Base-by-base conservation (phyloP, 495 filamentous ascomycete genomes). In the Chaetomidium leptoderma region DNA sequence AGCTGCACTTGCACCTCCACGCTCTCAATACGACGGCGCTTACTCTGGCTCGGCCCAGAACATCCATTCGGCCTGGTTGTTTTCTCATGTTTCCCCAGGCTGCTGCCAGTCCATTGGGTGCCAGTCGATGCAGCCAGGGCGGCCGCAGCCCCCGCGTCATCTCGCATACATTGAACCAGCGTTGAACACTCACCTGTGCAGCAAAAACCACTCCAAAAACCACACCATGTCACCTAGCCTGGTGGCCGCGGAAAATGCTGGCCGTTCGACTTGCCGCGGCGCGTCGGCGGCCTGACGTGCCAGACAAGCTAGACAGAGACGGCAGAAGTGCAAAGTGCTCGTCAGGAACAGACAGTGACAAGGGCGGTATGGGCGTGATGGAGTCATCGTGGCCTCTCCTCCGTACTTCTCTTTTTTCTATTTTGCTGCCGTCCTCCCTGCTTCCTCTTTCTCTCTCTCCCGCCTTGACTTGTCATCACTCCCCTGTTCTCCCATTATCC, bases 81-180 rank as follows among this genome's bases (percentile, higher is more conserved):
- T 39, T 43, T 35, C 27, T 50, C 35, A 21, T 11, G 11, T 9
- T 11, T 43, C 4, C 46, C 26, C 39, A 14, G 32, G 9, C 6
- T 30, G 14, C 13, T 16, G 23, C 46, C 37, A 45, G 47, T 17
- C 39, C 2, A 58, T 58, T 58, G 55, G 55, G 17, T 37, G 16
- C n/a, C 46, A 24, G 14, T 23, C 1, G 6, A 32, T 21, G 44
- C 54, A 23, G 19, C 54, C 54, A 48, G 3, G 24, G 43, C 43
- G 33, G 53, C 43, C 53, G 53, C 53, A 39, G 53, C 3, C 5
- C 17, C 32, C 44, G 23, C 43, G 44, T 57, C 45, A 57, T 58
- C 26, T 51, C 55, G 47, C 35, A n/a, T 57, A 35, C 32, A n/a
- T n/a, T n/a, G n/a, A n/a, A n/a, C n/a, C n/a, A n/a, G n/a, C n/a